Evolutionary conservation across 257 asterid genomes (phyloP), one percentile per base, ranked within the genome.

Genomic region (Parsonsia alboflavescens): DNA sequence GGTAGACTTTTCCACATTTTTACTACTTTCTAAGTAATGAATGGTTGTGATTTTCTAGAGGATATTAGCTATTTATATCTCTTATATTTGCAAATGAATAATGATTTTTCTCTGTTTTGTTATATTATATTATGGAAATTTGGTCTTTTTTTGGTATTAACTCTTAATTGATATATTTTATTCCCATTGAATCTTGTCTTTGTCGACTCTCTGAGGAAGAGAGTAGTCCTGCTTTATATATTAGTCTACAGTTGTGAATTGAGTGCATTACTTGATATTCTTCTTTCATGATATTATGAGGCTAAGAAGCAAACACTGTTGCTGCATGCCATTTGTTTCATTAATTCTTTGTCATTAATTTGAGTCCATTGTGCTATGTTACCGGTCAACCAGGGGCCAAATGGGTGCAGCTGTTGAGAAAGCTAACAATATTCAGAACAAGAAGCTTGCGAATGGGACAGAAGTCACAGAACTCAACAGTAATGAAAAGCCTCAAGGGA

Each of bases 361-460:
- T 12, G 21, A 66, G 46, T 66, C 46, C n/a, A 10, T 26, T 2
- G 46, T 42, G 21, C 0, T 57, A 17, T 44, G 26, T 39, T 65
- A 8, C 44, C 16, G 39, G 16, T 65, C 30, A 65, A 33, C 26
- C 87, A 95, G 99, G 84, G 99, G 99, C 58, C 84, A 87, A 88
- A 89, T 95, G 98, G 96, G 97, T 45, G 87, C 85, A 70, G 59
- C 58, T 36, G 83, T 54, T 59, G 76, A 82, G 81, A 83, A 87
- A 76, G 83, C 85, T 75, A 88, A 82, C 61, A 77, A 83, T 48
- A 80, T 79, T 30, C 86, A 82, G 53, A 90, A 88, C 79, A 83
- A 71, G 66, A 81, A 76, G 84, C 84, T 73, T 74, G 59, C 87
- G 17, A 88, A 85, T 79, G 96, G 88, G 59, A 80, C 82, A 53